Evolutionary conservation across 2,329 filamentous ascomycete species (phyloP).

Genomic region (Penicillium corylophilum): DNA sequence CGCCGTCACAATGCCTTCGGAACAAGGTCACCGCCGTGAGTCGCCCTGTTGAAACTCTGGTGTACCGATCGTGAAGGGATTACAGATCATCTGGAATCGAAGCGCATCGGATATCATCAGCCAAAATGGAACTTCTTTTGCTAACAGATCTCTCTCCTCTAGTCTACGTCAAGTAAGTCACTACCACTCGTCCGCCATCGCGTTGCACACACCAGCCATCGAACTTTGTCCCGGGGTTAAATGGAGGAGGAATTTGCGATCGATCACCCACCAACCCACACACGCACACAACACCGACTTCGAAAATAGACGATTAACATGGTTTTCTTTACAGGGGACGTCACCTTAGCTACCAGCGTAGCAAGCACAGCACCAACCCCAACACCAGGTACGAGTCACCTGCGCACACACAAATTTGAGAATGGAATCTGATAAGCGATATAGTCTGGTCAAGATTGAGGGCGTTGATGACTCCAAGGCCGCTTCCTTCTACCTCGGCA

Average conservation of each 20-base stretch:
- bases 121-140: slow-evolving; percentile 12
- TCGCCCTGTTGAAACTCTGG: slow-evolving; percentile 33
- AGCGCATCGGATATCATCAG: slow-evolving; percentile 10
- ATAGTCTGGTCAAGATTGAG: slow-evolving; percentile 94
- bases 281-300: slow-evolving; percentile 4
- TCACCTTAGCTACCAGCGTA: slow-evolving; percentile 97
- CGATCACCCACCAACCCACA: background rate
- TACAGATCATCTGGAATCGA: background rate
- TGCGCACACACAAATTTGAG: slow-evolving; percentile 10
- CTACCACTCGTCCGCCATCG: slow-evolving; percentile 23
- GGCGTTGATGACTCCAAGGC: slow-evolving; percentile 88
- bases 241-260: slow-evolving; percentile 9
- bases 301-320: slow-evolving; percentile 36
- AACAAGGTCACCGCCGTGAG: slow-evolving; percentile 87
- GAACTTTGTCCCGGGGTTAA: slow-evolving; percentile 12
- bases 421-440: slow-evolving; percentile 27
- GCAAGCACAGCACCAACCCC: slow-evolving; percentile 86
- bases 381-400: slow-evolving; percentile 60
- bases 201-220: slow-evolving; percentile 20
- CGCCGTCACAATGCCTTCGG: slow-evolving; percentile 77
- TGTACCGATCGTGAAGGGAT: slow-evolving; percentile 15
- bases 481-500: slow-evolving; percentile 97
- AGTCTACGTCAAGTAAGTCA: slow-evolving; percentile 89
- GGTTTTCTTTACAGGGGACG: slow-evolving; percentile 68
- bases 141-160: slow-evolving; percentile 34